phyloP scores from a whole-genome alignment of 306 rosid species.

The Cucurbita argyrosperma region DNA sequence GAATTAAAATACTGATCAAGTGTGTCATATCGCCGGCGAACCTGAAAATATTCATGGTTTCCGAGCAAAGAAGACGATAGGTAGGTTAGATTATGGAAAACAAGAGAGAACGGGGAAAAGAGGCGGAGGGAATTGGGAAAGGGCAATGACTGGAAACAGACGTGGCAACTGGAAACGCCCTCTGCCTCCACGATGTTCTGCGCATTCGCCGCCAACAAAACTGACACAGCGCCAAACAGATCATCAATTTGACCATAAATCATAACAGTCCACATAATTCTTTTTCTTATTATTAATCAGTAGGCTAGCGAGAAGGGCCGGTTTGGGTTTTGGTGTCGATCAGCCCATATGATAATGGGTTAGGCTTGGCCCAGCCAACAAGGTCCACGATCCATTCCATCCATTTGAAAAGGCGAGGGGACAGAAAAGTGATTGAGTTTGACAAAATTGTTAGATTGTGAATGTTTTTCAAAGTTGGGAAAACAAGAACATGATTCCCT shows the following conservation, averaged over 20 bases:
- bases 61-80: background rate
- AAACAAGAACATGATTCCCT: background rate
- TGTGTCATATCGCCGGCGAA: slow-evolving; percentile 94
- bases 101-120: background rate
- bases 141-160: background rate
- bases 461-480: background rate
- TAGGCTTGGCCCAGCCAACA: background rate
- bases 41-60: slow-evolving; percentile 81
- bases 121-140: background rate
- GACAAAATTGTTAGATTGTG: background rate
- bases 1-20: slow-evolving; percentile 69
- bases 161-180: slow-evolving; percentile 25
- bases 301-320: background rate
- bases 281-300: background rate
- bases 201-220: background rate
- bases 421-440: background rate
- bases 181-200: slow-evolving; percentile 10
- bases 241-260: background rate
- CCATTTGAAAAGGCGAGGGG: background rate
- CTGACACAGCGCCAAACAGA: background rate
- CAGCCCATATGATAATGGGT: background rate
- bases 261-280: background rate
- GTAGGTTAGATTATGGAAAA: slow-evolving; percentile 4
- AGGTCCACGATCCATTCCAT: background rate
- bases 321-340: background rate